These are phyloP conservation scores for Handroanthus guayacan DNA, from an alignment of 257 asterid species.

Conservation along the genomic window DNA sequence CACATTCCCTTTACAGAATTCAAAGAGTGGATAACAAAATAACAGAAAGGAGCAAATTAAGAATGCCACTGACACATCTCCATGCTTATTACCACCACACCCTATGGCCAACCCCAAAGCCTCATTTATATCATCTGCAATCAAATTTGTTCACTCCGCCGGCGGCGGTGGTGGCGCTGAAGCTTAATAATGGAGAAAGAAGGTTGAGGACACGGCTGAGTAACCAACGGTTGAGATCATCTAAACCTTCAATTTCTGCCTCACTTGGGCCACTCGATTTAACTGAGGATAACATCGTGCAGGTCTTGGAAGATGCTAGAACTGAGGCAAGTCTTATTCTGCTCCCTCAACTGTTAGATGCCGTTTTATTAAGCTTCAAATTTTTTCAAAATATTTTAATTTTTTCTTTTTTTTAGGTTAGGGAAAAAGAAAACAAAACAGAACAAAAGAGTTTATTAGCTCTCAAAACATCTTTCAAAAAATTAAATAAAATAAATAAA, in stretches of 20 bases:
- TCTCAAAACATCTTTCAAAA: no score
- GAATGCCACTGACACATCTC: constrained; percentile 49
- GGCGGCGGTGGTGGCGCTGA: constrained; percentile 27
- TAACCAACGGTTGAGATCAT: constrained; percentile 38
- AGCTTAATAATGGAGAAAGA: constrained; percentile 37
- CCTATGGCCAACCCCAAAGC: constrained; percentile 30
- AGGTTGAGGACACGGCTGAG: constrained; percentile 12
- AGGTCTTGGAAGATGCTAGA: constrained; percentile 70
- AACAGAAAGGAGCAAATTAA: background rate
- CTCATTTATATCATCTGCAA: background rate
- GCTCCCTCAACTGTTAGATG: no score
- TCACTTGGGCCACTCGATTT: constrained; percentile 67
- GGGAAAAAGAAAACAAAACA: no score
- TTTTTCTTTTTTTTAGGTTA: no score
- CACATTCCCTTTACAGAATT: constrained; percentile 28
- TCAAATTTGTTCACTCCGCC: constrained; percentile 36
- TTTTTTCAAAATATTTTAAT: no score
- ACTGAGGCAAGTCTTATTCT: constrained; percentile 55
- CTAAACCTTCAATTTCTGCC: constrained; percentile 49
- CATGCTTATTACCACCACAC: constrained; percentile 39
- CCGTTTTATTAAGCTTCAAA: no score
- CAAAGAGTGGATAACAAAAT: constrained; percentile 35
- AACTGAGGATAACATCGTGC: constrained; percentile 78
- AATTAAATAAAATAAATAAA: no score
- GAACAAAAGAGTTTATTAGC: no score